phyloP scores from a whole-genome alignment of 2,329 filamentous ascomycete genomes.

The Xylariaceae sp. region DNA sequence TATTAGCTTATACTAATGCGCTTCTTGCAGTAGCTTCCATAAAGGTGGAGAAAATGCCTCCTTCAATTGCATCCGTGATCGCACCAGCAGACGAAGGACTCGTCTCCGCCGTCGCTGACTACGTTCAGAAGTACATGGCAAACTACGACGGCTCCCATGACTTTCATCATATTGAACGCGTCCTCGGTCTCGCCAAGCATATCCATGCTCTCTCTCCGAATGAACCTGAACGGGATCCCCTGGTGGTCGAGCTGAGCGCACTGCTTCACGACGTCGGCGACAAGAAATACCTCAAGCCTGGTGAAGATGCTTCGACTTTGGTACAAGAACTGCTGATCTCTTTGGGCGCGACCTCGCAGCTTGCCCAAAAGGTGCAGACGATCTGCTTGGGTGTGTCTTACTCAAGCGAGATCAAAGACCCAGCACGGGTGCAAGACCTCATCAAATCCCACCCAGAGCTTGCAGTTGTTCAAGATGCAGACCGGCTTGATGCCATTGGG shows the following conservation, averaged over 20 bases:
- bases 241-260: slow-evolving; percentile 63
- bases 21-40: slow-evolving; percentile 15
- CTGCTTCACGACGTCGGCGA: slow-evolving; percentile 88
- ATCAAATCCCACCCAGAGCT: slow-evolving; percentile 67
- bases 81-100: slow-evolving; percentile 36
- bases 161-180: slow-evolving; percentile 77
- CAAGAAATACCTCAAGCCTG: slow-evolving; percentile 67
- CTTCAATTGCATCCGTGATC: slow-evolving; percentile 16
- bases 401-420: slow-evolving; percentile 66
- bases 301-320: slow-evolving; percentile 52
- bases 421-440: slow-evolving; percentile 54
- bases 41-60: slow-evolving; percentile 7
- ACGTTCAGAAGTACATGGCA: slow-evolving; percentile 69
- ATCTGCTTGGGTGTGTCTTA: slow-evolving; percentile 78
- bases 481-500: slow-evolving; percentile 86
- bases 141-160: slow-evolving; percentile 84
- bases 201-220: slow-evolving; percentile 46
- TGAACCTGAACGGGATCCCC: slow-evolving; percentile 37
- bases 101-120: slow-evolving; percentile 52
- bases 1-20: slow-evolving; percentile 20
- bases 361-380: slow-evolving; percentile 64
- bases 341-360: slow-evolving; percentile 48
- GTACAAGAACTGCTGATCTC: slow-evolving; percentile 51
- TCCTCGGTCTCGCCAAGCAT: slow-evolving; percentile 66
- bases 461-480: slow-evolving; percentile 86